These are phyloP conservation scores for Pythium volutum DNA, from an alignment of 352 stramenopile genomes.

Conservation along the genomic window DNA sequence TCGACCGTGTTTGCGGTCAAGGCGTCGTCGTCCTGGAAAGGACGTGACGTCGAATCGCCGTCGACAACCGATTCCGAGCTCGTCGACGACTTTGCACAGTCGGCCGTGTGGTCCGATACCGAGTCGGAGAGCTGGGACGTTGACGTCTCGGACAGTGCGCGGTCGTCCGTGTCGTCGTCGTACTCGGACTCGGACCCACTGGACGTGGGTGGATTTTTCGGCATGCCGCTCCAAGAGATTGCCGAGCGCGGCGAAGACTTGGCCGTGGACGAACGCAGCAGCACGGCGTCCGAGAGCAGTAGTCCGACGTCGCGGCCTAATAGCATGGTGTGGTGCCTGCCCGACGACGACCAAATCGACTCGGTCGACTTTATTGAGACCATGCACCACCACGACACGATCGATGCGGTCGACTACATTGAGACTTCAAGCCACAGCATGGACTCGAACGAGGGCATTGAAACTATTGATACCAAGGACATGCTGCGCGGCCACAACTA, in stretches of 20 bases:
- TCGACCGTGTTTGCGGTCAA: too few relatives aligned
- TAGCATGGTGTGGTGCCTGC: constrained; percentile 5
- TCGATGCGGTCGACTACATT: constrained; percentile 28
- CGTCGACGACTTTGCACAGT: constrained; percentile 17
- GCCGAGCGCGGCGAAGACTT: constrained; percentile 27
- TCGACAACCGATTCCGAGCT: too few relatives aligned
- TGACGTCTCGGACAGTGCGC: constrained; percentile 30
- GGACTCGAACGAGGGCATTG: too few relatives aligned
- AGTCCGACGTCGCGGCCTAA: background rate
- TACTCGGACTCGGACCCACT: constrained; percentile 8
- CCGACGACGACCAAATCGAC: constrained; percentile 8
- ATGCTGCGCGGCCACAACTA: constrained; percentile 31
- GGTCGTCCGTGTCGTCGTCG: constrained; percentile 28
- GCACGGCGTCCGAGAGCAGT: background rate
- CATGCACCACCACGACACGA: constrained; percentile 14
- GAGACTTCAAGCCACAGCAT: too few relatives aligned
- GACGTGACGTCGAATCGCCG: constrained; percentile 1
- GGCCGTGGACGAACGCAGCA: constrained; percentile 2
- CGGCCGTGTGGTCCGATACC: constrained; percentile 40
- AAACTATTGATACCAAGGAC: constrained; percentile 48
- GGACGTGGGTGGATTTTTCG: constrained; percentile 26
- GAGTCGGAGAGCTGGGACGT: constrained; percentile 37
- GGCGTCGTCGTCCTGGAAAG: background rate
- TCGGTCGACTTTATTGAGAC: constrained; percentile 35
- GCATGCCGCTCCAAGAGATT: constrained; percentile 35